phyloP scores from a whole-genome alignment of 225 moss, liverwort and hornwort genomes.

The Marchantia polymorpha region DNA sequence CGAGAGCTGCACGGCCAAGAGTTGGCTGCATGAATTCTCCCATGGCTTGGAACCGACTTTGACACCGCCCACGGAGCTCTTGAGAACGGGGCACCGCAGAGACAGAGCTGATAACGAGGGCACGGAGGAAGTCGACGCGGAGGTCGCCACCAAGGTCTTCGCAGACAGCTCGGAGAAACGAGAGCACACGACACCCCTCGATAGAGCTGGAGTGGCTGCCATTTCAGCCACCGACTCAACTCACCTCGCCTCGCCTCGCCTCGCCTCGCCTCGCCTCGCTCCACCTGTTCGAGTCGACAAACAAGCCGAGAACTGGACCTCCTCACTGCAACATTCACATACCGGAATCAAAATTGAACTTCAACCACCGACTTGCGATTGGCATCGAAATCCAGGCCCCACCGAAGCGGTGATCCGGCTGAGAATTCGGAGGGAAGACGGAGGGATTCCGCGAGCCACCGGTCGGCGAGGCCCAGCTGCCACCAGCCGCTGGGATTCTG shows the following conservation, averaged over 20 bases:
- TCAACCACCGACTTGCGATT: too few species aligned
- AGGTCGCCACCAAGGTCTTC: not conserved
- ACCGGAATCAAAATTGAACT: not conserved
- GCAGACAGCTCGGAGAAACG: not conserved
- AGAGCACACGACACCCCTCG: not conserved
- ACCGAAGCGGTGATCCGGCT: too few species aligned
- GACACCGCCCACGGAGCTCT: not conserved
- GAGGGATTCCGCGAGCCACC: too few species aligned
- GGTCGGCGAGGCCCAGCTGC: conserved; percentile 1
- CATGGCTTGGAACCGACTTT: not conserved
- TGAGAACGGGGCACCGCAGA: not conserved
- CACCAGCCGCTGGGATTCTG: not conserved
- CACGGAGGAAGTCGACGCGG: not conserved
- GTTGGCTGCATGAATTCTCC: not conserved
- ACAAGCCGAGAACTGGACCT: not conserved
- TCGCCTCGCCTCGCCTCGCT: too few species aligned
- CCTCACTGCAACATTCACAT: not conserved
- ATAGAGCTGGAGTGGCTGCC: not conserved
- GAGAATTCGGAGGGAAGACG: not conserved
- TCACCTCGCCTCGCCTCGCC: not conserved
- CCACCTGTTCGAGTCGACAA: not conserved
- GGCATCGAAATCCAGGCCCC: too few species aligned
- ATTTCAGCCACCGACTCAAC: not conserved
- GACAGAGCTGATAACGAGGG: not conserved
- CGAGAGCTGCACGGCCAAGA: not conserved